Percentiles rank a stretch among this genome's conserved stretches.
These are phyloP conservation scores for Lecanicillium sp. DNA, from an alignment of 2,329 filamentous ascomycete species.

Conservation along the genomic window DNA sequence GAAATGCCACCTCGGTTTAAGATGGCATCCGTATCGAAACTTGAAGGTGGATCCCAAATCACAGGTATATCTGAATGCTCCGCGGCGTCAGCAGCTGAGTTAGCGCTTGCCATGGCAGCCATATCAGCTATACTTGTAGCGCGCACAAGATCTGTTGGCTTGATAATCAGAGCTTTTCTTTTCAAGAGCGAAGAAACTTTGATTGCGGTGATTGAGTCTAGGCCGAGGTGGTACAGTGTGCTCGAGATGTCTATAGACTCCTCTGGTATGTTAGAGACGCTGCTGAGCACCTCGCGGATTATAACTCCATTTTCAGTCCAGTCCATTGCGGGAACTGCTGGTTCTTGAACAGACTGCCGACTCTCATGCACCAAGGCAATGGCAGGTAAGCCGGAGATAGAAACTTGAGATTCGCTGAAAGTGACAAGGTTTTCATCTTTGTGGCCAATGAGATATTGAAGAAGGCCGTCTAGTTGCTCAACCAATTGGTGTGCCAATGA, in stretches of 20 bases:
- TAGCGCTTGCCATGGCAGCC: conserved; percentile 24
- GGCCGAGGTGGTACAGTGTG: conserved; percentile 73
- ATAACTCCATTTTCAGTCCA: conserved; percentile 27
- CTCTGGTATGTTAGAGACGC: conserved; percentile 52
- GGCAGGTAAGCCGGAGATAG: conserved; percentile 55
- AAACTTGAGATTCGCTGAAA: conserved; percentile 43
- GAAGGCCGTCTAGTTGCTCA: conserved; percentile 46
- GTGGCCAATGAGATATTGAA: conserved; percentile 45
- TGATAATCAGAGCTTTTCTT: conserved; percentile 51
- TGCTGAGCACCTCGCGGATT: conserved; percentile 40
- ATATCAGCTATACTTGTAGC: conserved; percentile 59
- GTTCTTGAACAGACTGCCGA: not conserved
- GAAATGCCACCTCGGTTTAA: conserved; percentile 32
- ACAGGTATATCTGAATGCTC: not conserved
- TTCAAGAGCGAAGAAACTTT: conserved; percentile 67
- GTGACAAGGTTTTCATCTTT: conserved; percentile 43
- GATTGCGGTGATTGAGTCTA: conserved; percentile 89
- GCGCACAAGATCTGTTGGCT: conserved; percentile 63
- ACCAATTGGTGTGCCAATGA: conserved; percentile 43
- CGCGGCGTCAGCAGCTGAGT: not conserved
- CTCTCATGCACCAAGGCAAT: conserved; percentile 2
- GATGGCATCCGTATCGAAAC: conserved; percentile 29
- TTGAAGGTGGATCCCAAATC: conserved; percentile 22
- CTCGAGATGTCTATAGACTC: conserved; percentile 50
- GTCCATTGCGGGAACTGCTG: too few species aligned